phyloP scores from a whole-genome alignment of 257 asterid species.

The Gardenia jasminoides region DNA sequence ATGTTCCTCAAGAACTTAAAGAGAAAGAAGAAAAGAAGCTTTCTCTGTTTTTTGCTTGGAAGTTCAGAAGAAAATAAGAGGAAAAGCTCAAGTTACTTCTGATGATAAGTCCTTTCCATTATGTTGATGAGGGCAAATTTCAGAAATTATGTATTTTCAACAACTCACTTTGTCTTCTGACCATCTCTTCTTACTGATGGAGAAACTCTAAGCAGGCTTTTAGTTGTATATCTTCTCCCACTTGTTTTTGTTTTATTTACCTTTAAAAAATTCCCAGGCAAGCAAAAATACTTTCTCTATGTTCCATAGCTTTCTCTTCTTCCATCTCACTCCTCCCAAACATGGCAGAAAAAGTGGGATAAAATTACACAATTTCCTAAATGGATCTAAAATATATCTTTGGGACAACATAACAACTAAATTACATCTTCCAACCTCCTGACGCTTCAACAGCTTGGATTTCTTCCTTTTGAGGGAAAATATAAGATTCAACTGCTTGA shows the following conservation, averaged over 20 bases:
- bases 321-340: background rate
- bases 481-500: background rate
- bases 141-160: background rate
- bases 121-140: background rate
- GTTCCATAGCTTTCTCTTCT: background rate
- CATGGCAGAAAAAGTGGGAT: background rate
- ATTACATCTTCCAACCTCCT: background rate
- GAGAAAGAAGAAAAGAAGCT: background rate
- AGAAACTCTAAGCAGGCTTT: background rate
- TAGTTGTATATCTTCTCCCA: background rate
- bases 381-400: background rate
- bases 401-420: background rate
- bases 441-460: background rate
- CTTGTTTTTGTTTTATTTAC: background rate
- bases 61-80: background rate
- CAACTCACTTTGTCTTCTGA: background rate
- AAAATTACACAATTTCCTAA: background rate
- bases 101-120: background rate
- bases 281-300: too few relatives aligned
- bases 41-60: background rate
- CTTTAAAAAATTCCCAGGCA: background rate
- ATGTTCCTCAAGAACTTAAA: background rate
- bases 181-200: background rate
- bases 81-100: background rate
- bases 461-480: background rate